phyloP scores from a whole-genome alignment of 139 green algal species.

The Coccomyxa sp. region DNA sequence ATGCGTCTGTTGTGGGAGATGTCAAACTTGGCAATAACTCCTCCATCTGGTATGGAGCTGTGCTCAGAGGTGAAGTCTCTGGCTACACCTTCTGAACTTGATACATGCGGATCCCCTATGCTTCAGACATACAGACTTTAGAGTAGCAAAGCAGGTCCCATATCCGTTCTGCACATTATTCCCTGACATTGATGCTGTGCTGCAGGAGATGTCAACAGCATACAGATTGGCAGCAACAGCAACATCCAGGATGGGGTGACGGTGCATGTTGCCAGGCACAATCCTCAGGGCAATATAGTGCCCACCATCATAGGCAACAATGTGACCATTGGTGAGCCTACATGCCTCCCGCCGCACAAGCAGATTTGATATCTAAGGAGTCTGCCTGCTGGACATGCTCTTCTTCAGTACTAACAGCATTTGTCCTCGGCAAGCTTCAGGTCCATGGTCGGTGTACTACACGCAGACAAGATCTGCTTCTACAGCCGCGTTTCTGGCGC shows the following conservation, averaged over 20 bases:
- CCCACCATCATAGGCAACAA: conserved; percentile 74
- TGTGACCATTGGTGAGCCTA: conserved; percentile 53
- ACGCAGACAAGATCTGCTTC: too few species aligned
- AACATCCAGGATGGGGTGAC: conserved; percentile 90
- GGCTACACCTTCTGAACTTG: neutral
- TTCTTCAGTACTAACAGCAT: too few species aligned
- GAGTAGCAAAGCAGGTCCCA: too few species aligned
- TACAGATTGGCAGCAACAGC: conserved; percentile 75
- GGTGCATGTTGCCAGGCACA: conserved; percentile 85
- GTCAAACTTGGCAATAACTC: conserved; percentile 76
- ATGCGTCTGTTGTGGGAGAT: conserved; percentile 86
- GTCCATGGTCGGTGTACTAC: too few species aligned
- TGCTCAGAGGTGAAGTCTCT: conserved; percentile 69
- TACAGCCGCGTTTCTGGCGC: too few species aligned
- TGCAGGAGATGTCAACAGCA: conserved; percentile 87
- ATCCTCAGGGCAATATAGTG: conserved; percentile 30
- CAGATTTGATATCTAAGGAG: neutral
- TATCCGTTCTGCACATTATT: too few species aligned
- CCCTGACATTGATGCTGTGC: too few species aligned
- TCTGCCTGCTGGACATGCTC: too few species aligned
- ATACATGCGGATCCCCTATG: neutral
- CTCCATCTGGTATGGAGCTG: conserved; percentile 88
- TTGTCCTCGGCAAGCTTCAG: neutral
- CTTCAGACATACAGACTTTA: too few species aligned
- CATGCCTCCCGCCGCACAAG: neutral